Conservation (phyloP, 2,329 filamentous ascomycete genomes). For the Verticillium nonalfalfae region DNA sequence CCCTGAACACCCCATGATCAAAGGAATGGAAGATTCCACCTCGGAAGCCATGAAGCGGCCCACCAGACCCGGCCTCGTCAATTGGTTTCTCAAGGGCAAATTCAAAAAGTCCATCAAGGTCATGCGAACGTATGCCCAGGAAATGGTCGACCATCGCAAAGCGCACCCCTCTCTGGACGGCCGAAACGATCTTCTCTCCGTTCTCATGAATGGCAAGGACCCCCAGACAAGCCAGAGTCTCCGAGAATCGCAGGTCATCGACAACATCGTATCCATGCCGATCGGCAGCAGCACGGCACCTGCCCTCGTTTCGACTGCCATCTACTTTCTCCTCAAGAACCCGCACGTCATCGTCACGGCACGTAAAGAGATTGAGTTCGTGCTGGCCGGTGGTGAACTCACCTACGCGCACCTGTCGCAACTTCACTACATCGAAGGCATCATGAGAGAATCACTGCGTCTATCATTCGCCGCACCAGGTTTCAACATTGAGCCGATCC, state of each 20-base stretch:
- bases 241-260: conserved; percentile 53
- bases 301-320: conserved; percentile 34
- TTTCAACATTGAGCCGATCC: conserved; percentile 46
- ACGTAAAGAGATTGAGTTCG: conserved; percentile 45
- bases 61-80: conserved; percentile 42
- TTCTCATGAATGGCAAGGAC: conserved; percentile 53
- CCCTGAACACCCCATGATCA: conserved; percentile 38
- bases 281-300: conserved; percentile 48
- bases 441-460: conserved; percentile 48
- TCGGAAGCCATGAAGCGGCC: conserved; percentile 50
- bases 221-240: conserved; percentile 53
- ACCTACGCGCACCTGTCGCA: conserved; percentile 40
- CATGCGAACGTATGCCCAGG: conserved; percentile 48
- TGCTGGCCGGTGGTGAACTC: conserved; percentile 38
- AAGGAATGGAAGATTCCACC: conserved; percentile 48
- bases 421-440: conserved; percentile 46
- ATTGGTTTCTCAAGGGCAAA: conserved; percentile 45
- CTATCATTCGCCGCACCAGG: conserved; percentile 47
- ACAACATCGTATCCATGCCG: conserved; percentile 64
- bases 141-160: conserved; percentile 51
- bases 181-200: conserved; percentile 55
- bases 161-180: conserved; percentile 46
- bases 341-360: conserved; percentile 40
- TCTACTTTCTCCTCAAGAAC: conserved; percentile 46
- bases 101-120: conserved; percentile 45